Evolutionary conservation across 2,329 filamentous ascomycete species (phyloP).

Genomic region (Stachybotrys chlorohalonatus): DNA sequence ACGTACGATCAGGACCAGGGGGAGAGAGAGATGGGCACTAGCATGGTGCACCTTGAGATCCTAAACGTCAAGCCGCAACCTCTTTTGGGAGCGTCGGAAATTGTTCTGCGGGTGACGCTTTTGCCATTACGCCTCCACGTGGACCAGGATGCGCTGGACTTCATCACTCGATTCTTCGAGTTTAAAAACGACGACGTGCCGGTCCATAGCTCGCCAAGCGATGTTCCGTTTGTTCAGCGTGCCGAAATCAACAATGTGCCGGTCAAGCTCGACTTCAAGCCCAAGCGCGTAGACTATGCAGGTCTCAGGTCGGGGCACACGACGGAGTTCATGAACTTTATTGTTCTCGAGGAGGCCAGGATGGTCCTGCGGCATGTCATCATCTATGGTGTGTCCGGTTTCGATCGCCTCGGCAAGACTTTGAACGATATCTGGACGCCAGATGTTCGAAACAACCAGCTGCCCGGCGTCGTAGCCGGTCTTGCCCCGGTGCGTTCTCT

Average conservation of each 20-base stretch:
- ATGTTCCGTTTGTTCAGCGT: slow-evolving; percentile 80
- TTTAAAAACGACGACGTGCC: slow-evolving; percentile 73
- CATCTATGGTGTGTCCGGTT: slow-evolving; percentile 83
- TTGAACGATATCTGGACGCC: slow-evolving; percentile 96
- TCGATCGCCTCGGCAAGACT: slow-evolving; percentile 80
- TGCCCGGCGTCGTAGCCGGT: slow-evolving; percentile 80
- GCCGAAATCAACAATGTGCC: slow-evolving; percentile 78
- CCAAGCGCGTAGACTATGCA: slow-evolving; percentile 93
- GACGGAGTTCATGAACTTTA: slow-evolving; percentile 98
- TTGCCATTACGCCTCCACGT: slow-evolving; percentile 86
- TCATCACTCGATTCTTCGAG: slow-evolving; percentile 94
- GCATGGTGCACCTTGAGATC: slow-evolving; percentile 85
- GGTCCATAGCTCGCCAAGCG: slow-evolving; percentile 50
- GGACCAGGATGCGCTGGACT: slow-evolving; percentile 94
- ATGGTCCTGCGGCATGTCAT: slow-evolving; percentile 84
- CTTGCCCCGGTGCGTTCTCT: slow-evolving; percentile 83
- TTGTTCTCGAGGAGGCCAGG: slow-evolving; percentile 80
- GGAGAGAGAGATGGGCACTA: slow-evolving; percentile 75
- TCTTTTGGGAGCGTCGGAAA: slow-evolving; percentile 78
- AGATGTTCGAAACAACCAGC: slow-evolving; percentile 81
- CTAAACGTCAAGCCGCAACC: slow-evolving; percentile 80
- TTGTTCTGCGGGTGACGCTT: slow-evolving; percentile 71
- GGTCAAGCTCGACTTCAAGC: slow-evolving; percentile 89
- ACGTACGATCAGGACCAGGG: slow-evolving; percentile 85
- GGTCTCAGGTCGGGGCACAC: slow-evolving; percentile 88